phyloP scores from a whole-genome alignment of 345 rosid species.

The Iberis pinnata region DNA sequence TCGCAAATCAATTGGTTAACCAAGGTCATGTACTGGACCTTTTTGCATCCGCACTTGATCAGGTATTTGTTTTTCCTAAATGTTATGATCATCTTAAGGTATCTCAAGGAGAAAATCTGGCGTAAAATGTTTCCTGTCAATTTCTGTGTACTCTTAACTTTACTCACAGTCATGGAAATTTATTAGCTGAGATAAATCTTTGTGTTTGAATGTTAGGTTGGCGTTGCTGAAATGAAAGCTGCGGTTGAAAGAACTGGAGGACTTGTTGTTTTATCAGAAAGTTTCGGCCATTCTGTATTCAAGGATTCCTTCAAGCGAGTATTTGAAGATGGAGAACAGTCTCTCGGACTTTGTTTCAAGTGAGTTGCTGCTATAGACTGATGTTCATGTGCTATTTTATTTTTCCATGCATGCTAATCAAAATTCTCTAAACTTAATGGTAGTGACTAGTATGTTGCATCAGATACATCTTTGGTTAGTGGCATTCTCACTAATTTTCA shows the following conservation, averaged over 20 bases:
- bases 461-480: constrained; percentile 13
- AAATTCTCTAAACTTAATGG: not conserved
- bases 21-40: constrained; percentile 98
- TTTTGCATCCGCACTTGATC: constrained; percentile 98
- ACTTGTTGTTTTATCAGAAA: constrained; percentile 89
- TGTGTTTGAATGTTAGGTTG: constrained; percentile 68
- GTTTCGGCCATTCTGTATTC: constrained; percentile 98
- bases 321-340: constrained; percentile 85
- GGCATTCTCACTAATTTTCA: constrained; percentile 23
- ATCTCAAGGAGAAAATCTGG: constrained; percentile 4
- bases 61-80: constrained; percentile 44
- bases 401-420: not conserved
- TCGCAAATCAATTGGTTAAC: constrained; percentile 90
- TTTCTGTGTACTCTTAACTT: too few species aligned
- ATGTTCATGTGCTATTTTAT: constrained; percentile 2
- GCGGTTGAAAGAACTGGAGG: constrained; percentile 97
- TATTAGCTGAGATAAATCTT: too few species aligned
- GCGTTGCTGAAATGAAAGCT: too few species aligned
- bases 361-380: constrained; percentile 32
- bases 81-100: constrained; percentile 5
- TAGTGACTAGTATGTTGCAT: constrained; percentile 6
- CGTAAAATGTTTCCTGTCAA: too few species aligned
- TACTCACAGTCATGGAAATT: too few species aligned
- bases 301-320: constrained; percentile 89
- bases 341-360: constrained; percentile 96